Evolutionary conservation across 306 rosid genomes (phyloP), one percentile per base, ranked within the genome.

Genomic region (Medicago arabica): DNA sequence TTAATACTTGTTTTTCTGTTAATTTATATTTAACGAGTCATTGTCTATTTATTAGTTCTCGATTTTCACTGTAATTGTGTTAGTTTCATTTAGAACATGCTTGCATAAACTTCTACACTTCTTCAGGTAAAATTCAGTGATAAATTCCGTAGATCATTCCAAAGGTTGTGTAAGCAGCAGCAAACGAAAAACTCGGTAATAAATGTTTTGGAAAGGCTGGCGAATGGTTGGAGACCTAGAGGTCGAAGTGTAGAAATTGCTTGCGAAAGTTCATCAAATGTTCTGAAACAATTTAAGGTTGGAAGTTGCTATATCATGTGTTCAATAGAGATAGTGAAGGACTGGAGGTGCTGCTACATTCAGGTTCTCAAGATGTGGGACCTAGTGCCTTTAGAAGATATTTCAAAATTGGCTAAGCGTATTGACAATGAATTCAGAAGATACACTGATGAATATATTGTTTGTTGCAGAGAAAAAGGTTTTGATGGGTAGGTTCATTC

Each of bases 321-420:
- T 54, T 77, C 96, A 51, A 55, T 60, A 3, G 97, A 91, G 49
- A 80, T 91, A 8, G 72, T 25, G 58, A 89, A 83, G 80, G 49
- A 66, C 18, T 54, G 58, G 1, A n/a, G 25, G 0, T 78, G 82
- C 64, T 78, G 82, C 64, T 83, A 85, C 60, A 8, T 9, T 41
- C 97, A 89, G 84, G 81, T 88, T 49, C 51, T 91, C 69, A 91
- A 81, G 67, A 68, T 91, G 9, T 89, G 97, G 97, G 90, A 91
- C 18, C 14, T 91, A 6, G 47, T 88, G 58, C 79, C 82, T 28
- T 38, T 64, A 5, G 96, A 92, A 34, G 88, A 81, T 69, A 72
- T 86, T n/a, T 66, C 87, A 3, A 76, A 80, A 47, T 69, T 86
- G 66, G 74, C 28, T 4, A 82, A 76, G 43, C 87, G 83, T 15